phyloP scores from a whole-genome alignment of 176 grass and related monocot genomes.

The Phoenix roebelenii region DNA sequence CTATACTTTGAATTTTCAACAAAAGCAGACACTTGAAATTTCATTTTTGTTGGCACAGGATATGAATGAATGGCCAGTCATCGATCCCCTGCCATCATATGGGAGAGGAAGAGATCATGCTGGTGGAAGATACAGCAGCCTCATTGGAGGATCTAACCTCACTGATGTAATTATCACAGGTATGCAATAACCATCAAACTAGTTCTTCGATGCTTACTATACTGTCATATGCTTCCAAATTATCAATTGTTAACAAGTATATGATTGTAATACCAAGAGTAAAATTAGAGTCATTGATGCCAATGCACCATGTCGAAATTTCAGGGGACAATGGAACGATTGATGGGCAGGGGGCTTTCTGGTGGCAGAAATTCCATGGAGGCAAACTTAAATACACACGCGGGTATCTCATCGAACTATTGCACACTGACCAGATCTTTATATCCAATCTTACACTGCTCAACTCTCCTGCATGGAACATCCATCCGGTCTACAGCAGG shows the following conservation, averaged over 20 bases:
- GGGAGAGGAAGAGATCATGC: conserved; percentile 68
- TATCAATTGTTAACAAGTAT: no score
- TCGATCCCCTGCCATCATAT: conserved; percentile 79
- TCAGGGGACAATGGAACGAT: conserved; percentile 76
- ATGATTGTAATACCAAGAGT: no score
- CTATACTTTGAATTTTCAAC: no score
- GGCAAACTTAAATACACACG: conserved; percentile 87
- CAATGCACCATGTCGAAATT: background rate
- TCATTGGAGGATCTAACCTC: conserved; percentile 73
- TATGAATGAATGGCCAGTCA: conserved; percentile 53
- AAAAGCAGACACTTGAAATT: no score
- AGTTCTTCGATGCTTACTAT: no score
- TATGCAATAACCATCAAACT: background rate
- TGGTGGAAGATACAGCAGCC: conserved; percentile 72
- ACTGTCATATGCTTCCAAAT: no score
- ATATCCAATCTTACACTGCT: conserved; percentile 85
- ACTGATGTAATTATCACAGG: conserved; percentile 69
- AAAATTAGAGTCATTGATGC: no score
- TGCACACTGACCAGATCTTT: conserved; percentile 48
- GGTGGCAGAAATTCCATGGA: conserved; percentile 83
- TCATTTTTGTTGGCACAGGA: conserved; percentile 22
- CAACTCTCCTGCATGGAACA: conserved; percentile 88
- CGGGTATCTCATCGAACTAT: conserved; percentile 70
- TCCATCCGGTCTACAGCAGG: conserved; percentile 93
- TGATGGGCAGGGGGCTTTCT: conserved; percentile 67